Evolutionary conservation across 148 eudicot genomes (phyloP), one percentile per base, ranked within the genome.

Genomic region (Silene uniflora): DNA sequence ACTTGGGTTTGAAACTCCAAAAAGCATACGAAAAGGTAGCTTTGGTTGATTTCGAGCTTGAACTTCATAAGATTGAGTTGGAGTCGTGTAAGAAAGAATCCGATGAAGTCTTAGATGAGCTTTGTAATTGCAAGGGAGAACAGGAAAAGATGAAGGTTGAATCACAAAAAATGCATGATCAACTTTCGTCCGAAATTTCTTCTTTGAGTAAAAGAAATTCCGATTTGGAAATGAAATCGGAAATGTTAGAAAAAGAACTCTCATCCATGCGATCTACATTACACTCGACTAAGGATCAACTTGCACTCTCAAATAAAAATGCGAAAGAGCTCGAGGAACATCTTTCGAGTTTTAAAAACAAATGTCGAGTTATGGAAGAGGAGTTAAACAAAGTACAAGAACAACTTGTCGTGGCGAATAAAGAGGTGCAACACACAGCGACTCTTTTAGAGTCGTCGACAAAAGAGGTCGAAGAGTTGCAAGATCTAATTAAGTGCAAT

Each of bases 31-130:
- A 46, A 67, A 67, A 56, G 27, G 65, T 81, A 24, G 72, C 74
- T 60, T 73, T 73, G 71, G 59, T 77, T 32, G 80, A 73, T 46
- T 81, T 81, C 13, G 77, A 77, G 67, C 52, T 81, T 49, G 77
- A 81, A 25, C 24, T 77, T 12, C 73, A 73, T 9, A 81, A 77
- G 56, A 49, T 81, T 8, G 83, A 81, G 58, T 77, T 81, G 75
- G 80, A 81, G 44, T 73, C 71, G 1, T 73, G 49, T 17, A 77
- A 81, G 75, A 77, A 73, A 52, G 75, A 74, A 11, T 73, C 67
- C 8, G 67, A 73, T 6, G 77, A 77, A n/a, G 62, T 77, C 0
- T 69, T 76, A n/a, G 74, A 77, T 24, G 67, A 74, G 17, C 61
- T 81, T 32, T 77, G 65, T 73, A 46, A 22, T 35, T 60, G 56